Percentiles rank a stretch among this genome's conserved stretches.
These are phyloP conservation scores for Podila minutissima DNA, from an alignment of 192 early-diverging fungal genomes.

Conservation along the genomic window DNA sequence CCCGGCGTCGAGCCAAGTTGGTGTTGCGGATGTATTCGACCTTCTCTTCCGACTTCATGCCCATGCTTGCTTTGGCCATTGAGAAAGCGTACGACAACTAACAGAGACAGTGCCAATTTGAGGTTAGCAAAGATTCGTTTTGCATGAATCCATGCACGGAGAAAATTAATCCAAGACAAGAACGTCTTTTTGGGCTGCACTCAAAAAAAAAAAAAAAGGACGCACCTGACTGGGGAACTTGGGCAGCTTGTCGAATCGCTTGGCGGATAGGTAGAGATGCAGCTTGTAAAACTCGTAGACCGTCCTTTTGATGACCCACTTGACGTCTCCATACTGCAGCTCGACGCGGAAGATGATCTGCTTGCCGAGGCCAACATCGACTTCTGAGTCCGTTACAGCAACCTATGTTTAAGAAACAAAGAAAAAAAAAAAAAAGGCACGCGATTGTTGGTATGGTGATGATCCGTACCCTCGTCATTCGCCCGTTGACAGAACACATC, in stretches of 20 bases:
- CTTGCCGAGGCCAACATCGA: constrained; percentile 46
- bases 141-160: neutral
- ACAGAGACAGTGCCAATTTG: neutral
- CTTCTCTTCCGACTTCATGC: constrained; percentile 31
- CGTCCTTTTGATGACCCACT: constrained; percentile 76
- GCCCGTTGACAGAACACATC: too few species aligned
- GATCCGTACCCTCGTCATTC: too few species aligned
- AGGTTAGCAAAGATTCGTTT: neutral
- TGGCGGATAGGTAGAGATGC: constrained; percentile 63
- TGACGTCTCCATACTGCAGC: constrained; percentile 80
- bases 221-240: constrained; percentile 41
- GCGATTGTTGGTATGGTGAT: neutral
- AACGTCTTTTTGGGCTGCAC: neutral
- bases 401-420: constrained; percentile 33
- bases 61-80: constrained; percentile 27
- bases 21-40: constrained; percentile 41
- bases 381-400: constrained; percentile 57
- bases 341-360: constrained; percentile 74
- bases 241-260: constrained; percentile 32
- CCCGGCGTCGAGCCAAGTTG: constrained; percentile 60
- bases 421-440: neutral
- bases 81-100: constrained; percentile 27
- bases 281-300: constrained; percentile 76
- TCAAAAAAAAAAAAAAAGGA: neutral
- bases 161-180: neutral